phyloP scores from a whole-genome alignment of 1,284 basidiomycete species.

The Dichomitus squalens region DNA sequence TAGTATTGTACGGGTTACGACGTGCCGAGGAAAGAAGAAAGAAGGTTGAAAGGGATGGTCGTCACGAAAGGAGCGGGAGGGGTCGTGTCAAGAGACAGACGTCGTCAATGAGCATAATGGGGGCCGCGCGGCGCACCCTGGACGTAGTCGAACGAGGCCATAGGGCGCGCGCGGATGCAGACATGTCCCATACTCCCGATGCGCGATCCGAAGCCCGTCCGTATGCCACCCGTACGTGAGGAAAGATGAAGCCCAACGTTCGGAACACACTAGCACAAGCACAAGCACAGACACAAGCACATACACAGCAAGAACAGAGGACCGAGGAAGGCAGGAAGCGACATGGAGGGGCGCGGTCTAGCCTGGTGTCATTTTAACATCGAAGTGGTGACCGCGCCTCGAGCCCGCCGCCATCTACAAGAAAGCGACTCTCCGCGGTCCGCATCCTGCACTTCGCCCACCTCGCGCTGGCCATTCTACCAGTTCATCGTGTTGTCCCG shows the following conservation, averaged over 20 bases:
- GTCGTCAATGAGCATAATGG: constrained; percentile 5
- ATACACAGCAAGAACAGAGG: constrained; percentile 2
- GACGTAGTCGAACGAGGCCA: not conserved
- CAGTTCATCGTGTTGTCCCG: constrained; percentile 38
- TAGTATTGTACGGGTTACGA: constrained; percentile 19
- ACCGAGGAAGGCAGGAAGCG: not conserved
- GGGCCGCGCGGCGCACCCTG: not conserved
- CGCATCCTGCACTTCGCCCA: not conserved
- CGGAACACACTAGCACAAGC: constrained; percentile 10
- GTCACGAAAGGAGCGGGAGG: constrained; percentile 15
- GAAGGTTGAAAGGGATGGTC: constrained; percentile 1
- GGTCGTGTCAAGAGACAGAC: constrained; percentile 8
- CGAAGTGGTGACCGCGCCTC: not conserved
- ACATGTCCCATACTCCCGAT: constrained; percentile 5
- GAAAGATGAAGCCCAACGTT: constrained; percentile 11
- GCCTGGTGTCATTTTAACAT: constrained; percentile 19
- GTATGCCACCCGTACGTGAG: constrained; percentile 12
- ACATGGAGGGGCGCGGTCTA: not conserved
- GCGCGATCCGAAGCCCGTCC: constrained; percentile 9
- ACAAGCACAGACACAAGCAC: constrained; percentile 11
- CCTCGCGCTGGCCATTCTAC: constrained; percentile 12
- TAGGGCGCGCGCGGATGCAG: not conserved
- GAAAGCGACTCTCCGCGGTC: constrained; percentile 1
- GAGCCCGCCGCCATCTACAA: not conserved
- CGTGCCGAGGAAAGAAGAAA: not conserved